Evolutionary conservation across 805 yeast genomes (phyloP).

Genomic region (Kodamaea fukazawae): DNA sequence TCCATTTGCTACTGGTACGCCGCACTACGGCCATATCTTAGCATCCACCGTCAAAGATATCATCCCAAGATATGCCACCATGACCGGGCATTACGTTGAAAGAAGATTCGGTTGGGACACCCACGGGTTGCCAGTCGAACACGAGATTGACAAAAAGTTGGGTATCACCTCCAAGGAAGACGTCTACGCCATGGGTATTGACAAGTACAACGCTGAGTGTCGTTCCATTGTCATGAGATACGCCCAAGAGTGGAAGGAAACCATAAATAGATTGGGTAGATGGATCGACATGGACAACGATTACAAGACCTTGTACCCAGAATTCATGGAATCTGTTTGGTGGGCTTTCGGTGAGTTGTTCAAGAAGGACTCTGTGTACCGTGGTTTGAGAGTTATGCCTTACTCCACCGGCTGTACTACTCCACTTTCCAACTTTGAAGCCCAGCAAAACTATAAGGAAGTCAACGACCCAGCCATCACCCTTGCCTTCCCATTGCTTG

Average conservation of each 20-base stretch:
- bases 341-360: constrained; percentile 93
- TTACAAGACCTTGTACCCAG: constrained; percentile 92
- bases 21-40: constrained; percentile 96
- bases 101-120: constrained; percentile 99
- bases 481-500: constrained; percentile 76
- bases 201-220: constrained; percentile 90
- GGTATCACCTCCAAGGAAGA: constrained; percentile 93
- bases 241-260: constrained; percentile 90
- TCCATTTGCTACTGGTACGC: constrained; percentile 99
- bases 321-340: constrained; percentile 98
- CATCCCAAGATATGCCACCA: constrained; percentile 95
- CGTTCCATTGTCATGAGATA: constrained; percentile 96
- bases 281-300: constrained; percentile 99
- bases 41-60: constrained; percentile 97
- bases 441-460: constrained; percentile 97
- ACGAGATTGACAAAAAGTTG: constrained; percentile 95
- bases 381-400: constrained; percentile 98
- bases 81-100: constrained; percentile 95
- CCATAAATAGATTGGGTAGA: constrained; percentile 93
- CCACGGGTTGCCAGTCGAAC: constrained; percentile 98
- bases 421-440: constrained; percentile 95
- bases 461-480: constrained; percentile 97
- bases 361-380: constrained; percentile 84
- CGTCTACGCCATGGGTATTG: constrained; percentile 91
- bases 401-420: constrained; percentile 97